A percentile compares a stretch with the other conserved stretches of the same genome.
These are phyloP conservation scores for Auricularia sp. DNA, from an alignment of 768 basidiomycete genomes.

Conservation along the genomic window DNA sequence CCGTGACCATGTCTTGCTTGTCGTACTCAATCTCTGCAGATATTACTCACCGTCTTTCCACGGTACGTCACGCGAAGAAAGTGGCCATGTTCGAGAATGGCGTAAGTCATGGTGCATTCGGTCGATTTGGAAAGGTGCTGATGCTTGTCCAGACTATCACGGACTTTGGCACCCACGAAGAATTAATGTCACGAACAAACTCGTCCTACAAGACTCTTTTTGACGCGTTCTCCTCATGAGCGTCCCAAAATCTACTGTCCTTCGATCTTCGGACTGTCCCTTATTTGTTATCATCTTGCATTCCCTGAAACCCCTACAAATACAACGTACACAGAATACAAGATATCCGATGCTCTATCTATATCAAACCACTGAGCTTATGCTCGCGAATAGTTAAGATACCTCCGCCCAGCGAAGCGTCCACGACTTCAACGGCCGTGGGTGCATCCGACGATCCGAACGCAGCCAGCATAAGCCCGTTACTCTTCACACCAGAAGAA, in stretches of 20 bases:
- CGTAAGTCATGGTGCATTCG: background rate
- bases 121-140: background rate
- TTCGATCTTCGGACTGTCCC: background rate
- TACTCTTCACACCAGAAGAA: conserved; percentile 78
- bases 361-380: conserved; percentile 18
- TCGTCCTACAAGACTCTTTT: conserved; percentile 4
- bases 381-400: conserved; percentile 60
- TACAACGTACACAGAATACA: background rate
- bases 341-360: background rate
- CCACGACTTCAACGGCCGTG: conserved; percentile 44
- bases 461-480: conserved; percentile 78
- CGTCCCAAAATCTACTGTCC: background rate
- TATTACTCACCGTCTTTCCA: conserved; percentile 77
- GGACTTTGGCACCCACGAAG: conserved; percentile 67
- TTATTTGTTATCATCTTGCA: background rate
- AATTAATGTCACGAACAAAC: conserved; percentile 33
- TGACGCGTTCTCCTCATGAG: conserved; percentile 5
- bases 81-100: conserved; percentile 19
- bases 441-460: conserved; percentile 48
- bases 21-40: conserved; percentile 32
- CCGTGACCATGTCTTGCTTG: too few relatives aligned
- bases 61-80: conserved; percentile 75
- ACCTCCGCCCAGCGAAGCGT: conserved; percentile 58
- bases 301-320: background rate
- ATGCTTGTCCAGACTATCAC: conserved; percentile 43